phyloP scores from a whole-genome alignment of 176 grass and related monocot species.

The Zizania latifolia region DNA sequence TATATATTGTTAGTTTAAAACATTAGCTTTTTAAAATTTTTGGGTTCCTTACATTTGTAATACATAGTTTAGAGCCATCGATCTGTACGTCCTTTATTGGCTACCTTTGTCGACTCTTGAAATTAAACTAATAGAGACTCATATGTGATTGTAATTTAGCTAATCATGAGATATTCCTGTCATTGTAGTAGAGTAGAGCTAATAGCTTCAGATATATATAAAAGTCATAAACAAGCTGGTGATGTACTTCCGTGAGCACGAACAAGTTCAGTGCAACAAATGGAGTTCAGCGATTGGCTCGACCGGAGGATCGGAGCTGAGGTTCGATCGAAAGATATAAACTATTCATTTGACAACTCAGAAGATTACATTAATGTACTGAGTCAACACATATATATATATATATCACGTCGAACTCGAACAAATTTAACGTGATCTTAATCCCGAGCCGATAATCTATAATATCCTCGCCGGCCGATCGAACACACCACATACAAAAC shows the following conservation, averaged over 20 bases:
- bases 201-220: not conserved
- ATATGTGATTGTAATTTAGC: not conserved
- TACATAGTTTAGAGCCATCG: not conserved
- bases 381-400: too few relatives aligned
- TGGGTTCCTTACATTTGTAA: too few relatives aligned
- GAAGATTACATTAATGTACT: not conserved
- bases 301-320: too few relatives aligned
- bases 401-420: not conserved
- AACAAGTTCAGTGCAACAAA: constrained; percentile 2
- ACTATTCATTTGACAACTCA: not conserved
- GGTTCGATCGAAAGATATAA: too few relatives aligned
- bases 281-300: constrained; percentile 2
- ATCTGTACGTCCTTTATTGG: not conserved
- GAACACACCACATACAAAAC: too few relatives aligned
- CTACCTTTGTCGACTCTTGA: not conserved
- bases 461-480: too few relatives aligned
- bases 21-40: too few relatives aligned
- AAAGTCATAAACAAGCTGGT: constrained; percentile 4
- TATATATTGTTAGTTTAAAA: too few relatives aligned
- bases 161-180: constrained; percentile 12
- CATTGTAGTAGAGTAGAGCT: not conserved
- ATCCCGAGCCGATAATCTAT: too few relatives aligned
- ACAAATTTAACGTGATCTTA: constrained; percentile 2
- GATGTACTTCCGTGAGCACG: not conserved
- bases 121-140: not conserved